A percentile compares a stretch with the other conserved stretches of the same genome.
These are phyloP conservation scores for Rhodosporidiobolus odoratus DNA, from an alignment of 768 basidiomycete species.

Conservation along the genomic window DNA sequence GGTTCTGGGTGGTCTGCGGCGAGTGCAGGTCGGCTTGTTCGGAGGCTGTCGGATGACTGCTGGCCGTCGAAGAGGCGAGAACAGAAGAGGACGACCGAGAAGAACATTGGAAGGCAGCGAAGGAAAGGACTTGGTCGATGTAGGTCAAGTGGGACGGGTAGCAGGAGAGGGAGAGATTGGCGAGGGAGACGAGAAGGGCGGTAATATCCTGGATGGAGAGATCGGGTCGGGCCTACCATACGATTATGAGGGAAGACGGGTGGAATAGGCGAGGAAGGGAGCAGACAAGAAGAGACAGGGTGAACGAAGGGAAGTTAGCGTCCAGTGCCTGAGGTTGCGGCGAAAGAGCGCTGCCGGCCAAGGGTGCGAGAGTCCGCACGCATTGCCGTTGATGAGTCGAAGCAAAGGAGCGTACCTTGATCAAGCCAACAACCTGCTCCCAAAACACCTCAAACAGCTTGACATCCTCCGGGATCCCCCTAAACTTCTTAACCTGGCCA, in stretches of 20 bases:
- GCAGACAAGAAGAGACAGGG: too few species aligned
- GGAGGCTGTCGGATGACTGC: not conserved
- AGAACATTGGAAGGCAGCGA: conserved; percentile 81
- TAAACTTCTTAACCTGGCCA: conserved; percentile 66
- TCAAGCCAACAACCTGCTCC: conserved; percentile 94
- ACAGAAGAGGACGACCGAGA: not conserved
- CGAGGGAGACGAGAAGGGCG: conserved; percentile 86
- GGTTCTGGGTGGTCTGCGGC: conserved; percentile 77
- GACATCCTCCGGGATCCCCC: conserved; percentile 91
- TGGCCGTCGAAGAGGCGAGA: not conserved
- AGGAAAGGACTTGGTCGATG: conserved; percentile 88
- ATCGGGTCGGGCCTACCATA: conserved; percentile 80
- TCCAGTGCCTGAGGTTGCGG: too few species aligned
- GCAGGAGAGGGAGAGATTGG: conserved; percentile 90
- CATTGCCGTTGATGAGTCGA: too few species aligned
- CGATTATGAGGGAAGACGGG: not conserved
- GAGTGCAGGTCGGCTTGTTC: conserved; percentile 76
- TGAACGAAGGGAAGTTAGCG: too few species aligned
- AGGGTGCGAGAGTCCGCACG: too few species aligned
- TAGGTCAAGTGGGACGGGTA: conserved; percentile 97
- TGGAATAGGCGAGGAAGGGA: not conserved
- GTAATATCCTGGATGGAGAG: conserved; percentile 96
- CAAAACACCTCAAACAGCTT: conserved; percentile 97
- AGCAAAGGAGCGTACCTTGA: conserved; percentile 62
- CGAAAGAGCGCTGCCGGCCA: too few species aligned